Base-by-base conservation (phyloP, 176 grass and related monocot species). In the Juncus inflexus region DNA sequence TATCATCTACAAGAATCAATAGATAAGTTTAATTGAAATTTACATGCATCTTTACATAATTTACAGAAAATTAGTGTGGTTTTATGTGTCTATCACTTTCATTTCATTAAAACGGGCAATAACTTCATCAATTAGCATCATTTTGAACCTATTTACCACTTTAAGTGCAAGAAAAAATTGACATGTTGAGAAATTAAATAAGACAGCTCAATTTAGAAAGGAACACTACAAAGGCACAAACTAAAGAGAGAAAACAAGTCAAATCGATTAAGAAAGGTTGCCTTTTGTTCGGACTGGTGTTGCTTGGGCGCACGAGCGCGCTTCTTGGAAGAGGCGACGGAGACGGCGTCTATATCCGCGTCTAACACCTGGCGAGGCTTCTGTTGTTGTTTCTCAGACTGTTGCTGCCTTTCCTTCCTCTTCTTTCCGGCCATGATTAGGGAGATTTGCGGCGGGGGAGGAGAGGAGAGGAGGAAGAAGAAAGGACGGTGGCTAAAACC, bases 271-370 rank as follows among this genome's bases (percentile, higher is more conserved):
- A 60, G 14, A 12, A 54, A 49, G 12, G 35, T 53, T 6, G 55
- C 82, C 80, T 97, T 83, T 54, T 88, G 79, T 65, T 81, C 82
- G 15, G 65, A 65, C 79, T 91, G 87, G 79, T 83, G 87, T 14
- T 77, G 65, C 71, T 96, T 91, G 19, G 74, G 58, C 10, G 79
- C 63, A 9, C 91, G 81, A 3, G 79, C 65, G 67, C 91, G 87
- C 58, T 86, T 86, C 79, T 74, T 83, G 59, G 88, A 84, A 12
- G 79, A 61, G 43, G 74, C 80, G 47, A 77, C 78, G 58, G 68
- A 79, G 3, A 79, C 73, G 9, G 78, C 69, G 50, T 79, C 91
- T 36, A 80, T 66, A 16, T 95, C 80, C 7, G 66, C 84, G 41
- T 82, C 76, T 19, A 96, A 79, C 4, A 72, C 63, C 1, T 79